Evolutionary conservation across 2,329 filamentous ascomycete genomes (phyloP).

Genomic region (Cladorrhinum sp.): DNA sequence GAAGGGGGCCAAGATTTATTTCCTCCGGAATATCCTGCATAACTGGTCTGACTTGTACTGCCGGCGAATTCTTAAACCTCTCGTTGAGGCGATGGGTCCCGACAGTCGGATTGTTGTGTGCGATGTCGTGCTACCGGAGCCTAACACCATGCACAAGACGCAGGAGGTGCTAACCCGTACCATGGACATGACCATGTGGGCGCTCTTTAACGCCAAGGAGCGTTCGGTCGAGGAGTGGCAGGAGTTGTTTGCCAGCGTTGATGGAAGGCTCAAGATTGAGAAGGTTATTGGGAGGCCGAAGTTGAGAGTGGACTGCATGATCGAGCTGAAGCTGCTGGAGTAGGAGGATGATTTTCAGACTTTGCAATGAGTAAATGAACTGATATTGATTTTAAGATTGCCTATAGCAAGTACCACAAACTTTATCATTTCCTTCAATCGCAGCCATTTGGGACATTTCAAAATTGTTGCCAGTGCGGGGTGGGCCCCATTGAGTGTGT

Average conservation of each 20-base stretch:
- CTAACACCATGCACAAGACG: conserved; percentile 3
- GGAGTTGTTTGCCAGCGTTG: conserved; percentile 14
- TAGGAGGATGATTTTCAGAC: no score
- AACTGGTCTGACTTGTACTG: conserved; percentile 25
- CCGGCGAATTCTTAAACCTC: conserved; percentile 16
- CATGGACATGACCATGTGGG: conserved; percentile 15
- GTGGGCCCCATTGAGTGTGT: no score
- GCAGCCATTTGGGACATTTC: no score
- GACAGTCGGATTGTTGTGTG: conserved; percentile 18
- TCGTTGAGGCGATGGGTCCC: conserved; percentile 19
- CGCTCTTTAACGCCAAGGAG: conserved; percentile 18
- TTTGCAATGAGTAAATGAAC: no score
- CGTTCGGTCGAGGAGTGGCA: conserved; percentile 13
- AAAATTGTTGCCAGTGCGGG: no score
- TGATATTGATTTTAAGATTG: no score
- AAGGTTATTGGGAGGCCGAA: conserved; percentile 14
- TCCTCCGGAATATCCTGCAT: conserved; percentile 25
- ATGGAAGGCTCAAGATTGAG: conserved; percentile 9
- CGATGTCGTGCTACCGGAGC: conserved; percentile 16
- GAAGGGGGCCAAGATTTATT: conserved; percentile 16
- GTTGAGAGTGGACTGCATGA: conserved; percentile 14
- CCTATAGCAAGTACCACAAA: no score
- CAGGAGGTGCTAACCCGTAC: conserved; percentile 10
- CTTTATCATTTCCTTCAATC: no score
- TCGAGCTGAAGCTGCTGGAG: conserved; percentile 10